Evolutionary conservation across 1,139 yeast species (phyloP), one percentile per base, ranked within the genome.

Genomic region (Entelexis sorbosivorans): DNA sequence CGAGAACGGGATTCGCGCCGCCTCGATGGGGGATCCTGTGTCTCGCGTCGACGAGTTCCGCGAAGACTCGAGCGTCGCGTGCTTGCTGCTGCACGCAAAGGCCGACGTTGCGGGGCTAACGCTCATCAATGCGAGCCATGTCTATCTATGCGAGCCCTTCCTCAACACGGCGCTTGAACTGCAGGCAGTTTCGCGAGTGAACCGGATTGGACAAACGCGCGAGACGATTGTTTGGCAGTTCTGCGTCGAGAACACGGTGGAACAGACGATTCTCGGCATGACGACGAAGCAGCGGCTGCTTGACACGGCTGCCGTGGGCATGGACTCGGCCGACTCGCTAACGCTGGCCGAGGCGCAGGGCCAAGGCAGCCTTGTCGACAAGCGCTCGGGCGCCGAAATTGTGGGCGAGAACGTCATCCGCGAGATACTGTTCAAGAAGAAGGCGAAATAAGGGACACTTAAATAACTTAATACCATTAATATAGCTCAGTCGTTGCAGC

Each of bases 181-280:
- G 22, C 98, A 91, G 63, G 96, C 97, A 0, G 82, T 89, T 52
- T 85, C 94, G 43, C 75, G 98, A 58, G 81, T 91, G 44, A 96
- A 89, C 63, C 71, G 98, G 56, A 89, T 91, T 62, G 98, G 98
- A 0, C 98, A 91, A 64, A 76, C 74, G 3, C 71, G 73, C 39
- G 78, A 76, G 17, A 91, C 97, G 0, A 82, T 81, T 2, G 95
- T 91, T 2, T 89, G 96, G 95, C 81, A 84, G 76, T 87, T 89
- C 69, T 81, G 85, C 32, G 82, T 88, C 52, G 78, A 76, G 53
- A 81, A 82, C 44, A 80, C 95, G 0, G 93, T 91, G n/a, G 98
- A 91, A 65, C 95, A 89, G 64, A 81, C 84, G 49, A 84, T 91
- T 50, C 76, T 86, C 40, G 58, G 63, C 11, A 50, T 67, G 40